Percentiles rank a stretch among this genome's conserved stretches.
Evolutionary conservation across 352 stramenopile genomes (phyloP).

Genomic region (Phytophthora citrophthora): DNA sequence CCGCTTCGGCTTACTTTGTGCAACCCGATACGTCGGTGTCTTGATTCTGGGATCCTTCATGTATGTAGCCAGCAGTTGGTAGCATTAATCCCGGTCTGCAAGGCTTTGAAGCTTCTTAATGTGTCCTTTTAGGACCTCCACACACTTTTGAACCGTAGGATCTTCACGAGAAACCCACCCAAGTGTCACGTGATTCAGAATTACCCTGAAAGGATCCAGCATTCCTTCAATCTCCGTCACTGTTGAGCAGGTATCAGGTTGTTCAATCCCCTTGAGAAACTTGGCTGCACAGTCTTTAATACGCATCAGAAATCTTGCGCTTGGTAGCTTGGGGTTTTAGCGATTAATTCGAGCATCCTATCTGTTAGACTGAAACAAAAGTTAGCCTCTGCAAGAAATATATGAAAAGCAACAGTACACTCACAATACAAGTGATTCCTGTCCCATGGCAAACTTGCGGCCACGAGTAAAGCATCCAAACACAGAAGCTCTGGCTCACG

Average conservation of each 20-base stretch:
- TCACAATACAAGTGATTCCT: not conserved
- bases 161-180: not conserved
- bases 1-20: no score
- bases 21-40: not conserved
- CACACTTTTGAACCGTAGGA: slow-evolving; percentile 2
- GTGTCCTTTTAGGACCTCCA: not conserved
- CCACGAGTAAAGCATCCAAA: not conserved
- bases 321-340: not conserved
- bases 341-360: not conserved
- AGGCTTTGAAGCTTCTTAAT: not conserved
- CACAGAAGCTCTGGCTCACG: not conserved
- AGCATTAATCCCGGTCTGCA: not conserved
- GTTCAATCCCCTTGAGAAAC: not conserved
- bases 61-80: not conserved
- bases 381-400: not conserved
- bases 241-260: not conserved
- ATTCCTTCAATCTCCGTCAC: not conserved
- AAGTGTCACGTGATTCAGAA: not conserved
- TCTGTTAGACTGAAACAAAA: not conserved
- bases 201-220: not conserved
- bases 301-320: not conserved
- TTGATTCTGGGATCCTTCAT: not conserved
- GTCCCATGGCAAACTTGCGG: not conserved
- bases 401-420: not conserved
- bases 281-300: not conserved